phyloP scores from a whole-genome alignment of 2,329 filamentous ascomycete species.

The Claviceps sp. region DNA sequence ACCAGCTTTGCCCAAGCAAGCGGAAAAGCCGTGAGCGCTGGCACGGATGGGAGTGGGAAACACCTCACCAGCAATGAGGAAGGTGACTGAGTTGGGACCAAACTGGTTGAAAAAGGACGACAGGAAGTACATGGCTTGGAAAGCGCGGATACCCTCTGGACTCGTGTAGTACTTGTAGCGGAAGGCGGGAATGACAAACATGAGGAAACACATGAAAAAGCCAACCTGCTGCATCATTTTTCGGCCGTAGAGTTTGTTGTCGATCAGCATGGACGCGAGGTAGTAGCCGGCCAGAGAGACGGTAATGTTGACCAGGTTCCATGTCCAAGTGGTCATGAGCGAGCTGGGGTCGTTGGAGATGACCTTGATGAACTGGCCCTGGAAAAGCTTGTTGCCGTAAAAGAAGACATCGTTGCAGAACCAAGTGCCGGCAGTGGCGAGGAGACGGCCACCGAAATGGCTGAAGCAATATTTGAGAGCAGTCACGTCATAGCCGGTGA shows the following conservation, averaged over 20 bases:
- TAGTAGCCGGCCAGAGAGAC: conserved; percentile 86
- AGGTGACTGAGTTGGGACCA: conserved; percentile 89
- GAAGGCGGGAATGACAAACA: conserved; percentile 87
- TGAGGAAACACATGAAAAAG: conserved; percentile 84
- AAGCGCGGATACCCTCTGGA: conserved; percentile 59
- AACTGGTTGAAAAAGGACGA: conserved; percentile 99
- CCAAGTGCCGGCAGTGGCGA: conserved; percentile 82
- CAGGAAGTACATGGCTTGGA: conserved; percentile 97
- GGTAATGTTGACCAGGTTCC: conserved; percentile 83
- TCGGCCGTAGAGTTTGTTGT: conserved; percentile 92
- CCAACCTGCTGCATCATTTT: conserved; percentile 95
- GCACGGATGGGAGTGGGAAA: conserved; percentile 90
- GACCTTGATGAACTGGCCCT: conserved; percentile 75
- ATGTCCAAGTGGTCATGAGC: conserved; percentile 79
- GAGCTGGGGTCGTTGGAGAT: conserved; percentile 56
- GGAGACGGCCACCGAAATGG: conserved; percentile 73
- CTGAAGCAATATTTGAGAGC: conserved; percentile 66
- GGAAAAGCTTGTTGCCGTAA: conserved; percentile 98
- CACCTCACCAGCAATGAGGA: conserved; percentile 92
- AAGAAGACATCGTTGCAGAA: conserved; percentile 98
- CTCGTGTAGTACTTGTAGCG: conserved; percentile 72
- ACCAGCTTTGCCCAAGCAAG: conserved; percentile 77
- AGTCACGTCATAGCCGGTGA: conserved; percentile 85
- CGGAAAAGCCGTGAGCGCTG: conserved; percentile 89
- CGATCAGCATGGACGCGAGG: conserved; percentile 73